Base-by-base conservation (phyloP, 768 basidiomycete species). In the Agaricus blazei region DNA sequence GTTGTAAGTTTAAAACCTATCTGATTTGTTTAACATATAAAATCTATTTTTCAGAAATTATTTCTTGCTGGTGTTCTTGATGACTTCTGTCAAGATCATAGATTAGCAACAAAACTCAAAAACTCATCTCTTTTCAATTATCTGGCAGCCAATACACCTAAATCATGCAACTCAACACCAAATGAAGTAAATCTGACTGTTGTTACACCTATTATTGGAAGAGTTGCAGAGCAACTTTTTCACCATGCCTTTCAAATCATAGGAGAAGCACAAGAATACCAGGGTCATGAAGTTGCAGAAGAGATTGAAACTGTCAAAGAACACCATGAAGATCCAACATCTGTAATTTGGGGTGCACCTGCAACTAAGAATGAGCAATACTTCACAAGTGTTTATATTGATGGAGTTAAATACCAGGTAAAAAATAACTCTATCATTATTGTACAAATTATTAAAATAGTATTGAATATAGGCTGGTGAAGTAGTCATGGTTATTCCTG, bases 401-500 rank as follows among this genome's bases (percentile, higher is more conserved):
- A 89, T 58, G 82, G 79, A 3, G 76, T 75, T 1, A 52, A 67
- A 12, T 90, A 90, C 65, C 61, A 66, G 27, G 88, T 84, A 61
- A 57, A 73, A 11, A 34, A 8, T 31, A 34, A 34, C 11, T 34
- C 11, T 2, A 7, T 41, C 47, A 9, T 28, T 14, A 28, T 28
- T 44, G 29, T 2, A 12, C 7, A 15, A 15, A 12, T 44, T 52
- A 28, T 45, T 62, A 2, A 28, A 24, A 7, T 40, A 37, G 9
- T 37, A 45, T 41, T 14, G 43, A 34, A n/a, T 38, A 1, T 44
- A 89, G 87, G 68, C 75, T 42, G 85, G 85, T 9, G 84, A 89
- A 57, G 65, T 76, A 47, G 79, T 88, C 0, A 81, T 86, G 74
- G 82, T 88, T 2, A 73, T 76, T 58, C 80, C 80, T 9, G 87